Evolutionary conservation across 345 rosid species (phyloP).

Genomic region (Triadica sebifera): DNA sequence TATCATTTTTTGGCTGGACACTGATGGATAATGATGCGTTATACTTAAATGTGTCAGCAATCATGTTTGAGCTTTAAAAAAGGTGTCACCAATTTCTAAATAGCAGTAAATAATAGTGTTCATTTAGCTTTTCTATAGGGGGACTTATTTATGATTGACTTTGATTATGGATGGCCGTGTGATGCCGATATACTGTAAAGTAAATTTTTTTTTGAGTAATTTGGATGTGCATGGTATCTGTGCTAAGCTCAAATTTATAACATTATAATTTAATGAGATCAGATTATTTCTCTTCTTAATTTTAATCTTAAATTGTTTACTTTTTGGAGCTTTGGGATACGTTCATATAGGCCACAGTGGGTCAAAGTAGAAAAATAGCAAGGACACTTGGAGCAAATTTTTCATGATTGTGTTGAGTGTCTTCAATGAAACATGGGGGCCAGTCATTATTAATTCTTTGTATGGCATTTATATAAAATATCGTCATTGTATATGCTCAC

Average conservation of each 20-base stretch:
- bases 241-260: neutral
- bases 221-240: neutral
- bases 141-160: neutral
- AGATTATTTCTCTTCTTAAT: neutral
- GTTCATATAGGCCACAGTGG: neutral
- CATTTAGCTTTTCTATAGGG: neutral
- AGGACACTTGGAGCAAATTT: slow-evolving; percentile 10
- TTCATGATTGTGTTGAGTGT: slow-evolving; percentile 9
- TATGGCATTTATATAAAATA: neutral
- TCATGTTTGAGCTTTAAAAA: neutral
- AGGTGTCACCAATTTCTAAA: neutral
- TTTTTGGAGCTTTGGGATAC: slow-evolving; percentile 3
- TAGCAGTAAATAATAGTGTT: neutral
- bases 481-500: neutral
- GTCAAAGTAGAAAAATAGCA: neutral
- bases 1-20: neutral
- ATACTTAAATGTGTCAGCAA: neutral
- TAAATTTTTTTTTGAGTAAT: no score
- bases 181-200: neutral
- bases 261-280: neutral
- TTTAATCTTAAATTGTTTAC: neutral
- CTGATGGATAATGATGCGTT: neutral
- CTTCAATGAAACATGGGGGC: neutral
- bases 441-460: neutral
- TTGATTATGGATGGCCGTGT: neutral